Conservation (phyloP, 2,329 filamentous ascomycete genomes). For the Pseudocercospora macadamiae region DNA sequence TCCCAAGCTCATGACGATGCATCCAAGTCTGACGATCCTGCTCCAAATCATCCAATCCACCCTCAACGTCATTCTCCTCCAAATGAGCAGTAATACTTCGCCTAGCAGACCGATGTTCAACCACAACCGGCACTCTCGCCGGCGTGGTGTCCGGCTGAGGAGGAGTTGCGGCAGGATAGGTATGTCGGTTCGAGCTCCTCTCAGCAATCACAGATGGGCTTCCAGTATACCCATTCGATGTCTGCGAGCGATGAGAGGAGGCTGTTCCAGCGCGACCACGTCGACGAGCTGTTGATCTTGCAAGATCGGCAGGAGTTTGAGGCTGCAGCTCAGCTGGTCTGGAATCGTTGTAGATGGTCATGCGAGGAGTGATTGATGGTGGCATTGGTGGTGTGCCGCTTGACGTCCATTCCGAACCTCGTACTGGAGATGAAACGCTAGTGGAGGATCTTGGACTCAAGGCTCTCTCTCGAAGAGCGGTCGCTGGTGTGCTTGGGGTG, state of each 20-base stretch:
- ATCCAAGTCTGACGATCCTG: constrained; percentile 31
- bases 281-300: constrained; percentile 16
- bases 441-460: background rate
- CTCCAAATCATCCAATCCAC: constrained; percentile 26
- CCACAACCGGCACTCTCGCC: background rate
- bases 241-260: background rate
- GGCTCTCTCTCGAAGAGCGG: constrained; percentile 6
- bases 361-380: constrained; percentile 21
- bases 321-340: constrained; percentile 34
- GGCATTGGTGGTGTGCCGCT: constrained; percentile 1
- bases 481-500: background rate
- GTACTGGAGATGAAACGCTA: background rate
- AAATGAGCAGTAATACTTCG: background rate
- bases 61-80: constrained; percentile 34
- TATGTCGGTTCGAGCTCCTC: constrained; percentile 19
- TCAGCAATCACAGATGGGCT: background rate
- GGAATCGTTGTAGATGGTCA: constrained; percentile 39
- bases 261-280: constrained; percentile 24
- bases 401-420: constrained; percentile 4
- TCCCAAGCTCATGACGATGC: constrained; percentile 24
- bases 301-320: constrained; percentile 40
- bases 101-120: background rate
- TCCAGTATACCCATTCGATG: background rate
- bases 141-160: constrained; percentile 5
- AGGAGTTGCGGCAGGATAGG: constrained; percentile 13